Evolutionary conservation across 352 stramenopile genomes (phyloP), one percentile per base, ranked within the genome.

Genomic region (Globisporangium perplexum): DNA sequence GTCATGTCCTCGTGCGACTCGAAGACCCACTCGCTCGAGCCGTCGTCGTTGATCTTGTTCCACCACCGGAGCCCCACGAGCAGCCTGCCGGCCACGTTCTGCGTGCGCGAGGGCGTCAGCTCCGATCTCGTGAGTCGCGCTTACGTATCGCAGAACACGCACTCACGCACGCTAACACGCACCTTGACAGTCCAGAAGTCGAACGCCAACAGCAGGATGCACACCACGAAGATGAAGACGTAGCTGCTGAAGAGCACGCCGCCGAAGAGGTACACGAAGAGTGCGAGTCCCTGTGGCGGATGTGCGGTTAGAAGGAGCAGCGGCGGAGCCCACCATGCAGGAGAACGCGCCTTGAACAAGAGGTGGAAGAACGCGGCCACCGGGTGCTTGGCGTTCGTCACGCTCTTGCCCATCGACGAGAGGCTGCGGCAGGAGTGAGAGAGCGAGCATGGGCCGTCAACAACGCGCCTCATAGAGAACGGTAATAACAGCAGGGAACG

Each of bases 181-280:
- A 87, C 76, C 70, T 99, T 99, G 30, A 99, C 96, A 0, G 96
- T 97, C 96, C 96, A 99, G 69, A 99, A 99, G 72, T 99, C 97
- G 47, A 98, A 98, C 10, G 96, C 92, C 33, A 98, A 59, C 2
- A 98, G 68, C 20, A 99, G 62, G 45, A 99, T 98, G 69, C 92
- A 98, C 18, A 98, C 62, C 23, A 99, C 96, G 26, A 97, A 98
- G 57, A 98, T 86, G 60, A 98, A 97, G 39, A 99, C 89, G 59
- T 97, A 98, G 77, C 93, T 97, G 57, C 77, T 80, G 55, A 87
- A 89, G 64, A 96, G 70, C 42, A 96, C 71, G 42, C 70, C 71
- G n/a, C 93, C 93, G 58, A 98, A 97, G 23, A 98, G 71, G 71
- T 99, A 99, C 50, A 98, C 55, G 31, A 93, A 75, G 28, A 99